Conservation (phyloP, 148 eudicot genomes). For the Fallopia convolvulus region DNA sequence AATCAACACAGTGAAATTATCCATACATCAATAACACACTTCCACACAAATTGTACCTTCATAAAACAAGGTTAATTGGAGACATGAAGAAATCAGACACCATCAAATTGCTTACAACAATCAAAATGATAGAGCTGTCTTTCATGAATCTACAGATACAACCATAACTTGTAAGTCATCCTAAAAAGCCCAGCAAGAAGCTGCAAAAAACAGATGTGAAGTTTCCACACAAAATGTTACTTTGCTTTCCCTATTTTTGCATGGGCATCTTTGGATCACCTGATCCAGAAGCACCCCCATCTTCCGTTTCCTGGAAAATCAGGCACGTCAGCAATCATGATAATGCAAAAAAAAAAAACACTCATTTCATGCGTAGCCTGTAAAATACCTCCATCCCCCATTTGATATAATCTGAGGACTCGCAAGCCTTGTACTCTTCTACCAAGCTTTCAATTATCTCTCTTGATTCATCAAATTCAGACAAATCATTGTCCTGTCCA, state of each 20-base stretch:
- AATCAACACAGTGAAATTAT: neutral
- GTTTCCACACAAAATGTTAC: neutral
- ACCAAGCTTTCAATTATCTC: conserved; percentile 89
- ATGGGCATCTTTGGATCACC: conserved; percentile 55
- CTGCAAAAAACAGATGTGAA: neutral
- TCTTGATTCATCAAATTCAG: conserved; percentile 96
- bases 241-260: conserved; percentile 16
- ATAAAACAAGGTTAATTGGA: neutral
- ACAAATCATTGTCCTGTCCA: conserved; percentile 93
- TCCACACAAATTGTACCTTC: neutral
- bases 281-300: conserved; percentile 69
- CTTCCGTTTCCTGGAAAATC: conserved; percentile 68
- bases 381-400: conserved; percentile 98
- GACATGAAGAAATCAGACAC: neutral
- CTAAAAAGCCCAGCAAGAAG: conserved; percentile 2
- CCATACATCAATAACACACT: neutral
- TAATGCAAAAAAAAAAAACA: neutral
- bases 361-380: neutral
- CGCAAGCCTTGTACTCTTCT: conserved; percentile 99
- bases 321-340: neutral
- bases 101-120: neutral
- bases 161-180: neutral
- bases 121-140: neutral
- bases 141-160: neutral
- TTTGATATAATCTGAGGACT: conserved; percentile 97